Conservation (phyloP, 2,329 filamentous ascomycete genomes). For the Esteya vermicola region DNA sequence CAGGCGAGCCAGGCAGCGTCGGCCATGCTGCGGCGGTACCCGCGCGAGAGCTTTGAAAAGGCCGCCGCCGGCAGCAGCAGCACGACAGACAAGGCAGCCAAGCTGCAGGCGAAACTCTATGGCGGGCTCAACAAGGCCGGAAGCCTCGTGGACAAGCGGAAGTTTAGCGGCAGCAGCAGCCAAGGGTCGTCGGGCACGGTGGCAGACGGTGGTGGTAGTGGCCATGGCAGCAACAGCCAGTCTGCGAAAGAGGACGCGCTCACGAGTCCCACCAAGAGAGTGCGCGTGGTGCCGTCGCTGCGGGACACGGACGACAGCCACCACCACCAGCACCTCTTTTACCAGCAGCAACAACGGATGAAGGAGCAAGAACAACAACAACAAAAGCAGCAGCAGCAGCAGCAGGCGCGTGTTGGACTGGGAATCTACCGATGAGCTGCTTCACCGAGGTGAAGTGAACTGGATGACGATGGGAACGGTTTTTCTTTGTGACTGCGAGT, state of each 20-base stretch:
- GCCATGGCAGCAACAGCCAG: slow-evolving; percentile 17
- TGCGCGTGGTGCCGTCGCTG: slow-evolving; percentile 25
- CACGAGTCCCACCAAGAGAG: slow-evolving; percentile 37
- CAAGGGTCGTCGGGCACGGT: too few relatives aligned
- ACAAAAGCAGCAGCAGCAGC: slow-evolving; percentile 1
- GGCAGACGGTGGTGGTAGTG: slow-evolving; percentile 7
- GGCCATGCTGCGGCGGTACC: slow-evolving; percentile 53
- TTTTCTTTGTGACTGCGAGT: too few relatives aligned
- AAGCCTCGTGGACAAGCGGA: slow-evolving; percentile 30
- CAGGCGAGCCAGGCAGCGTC: slow-evolving; percentile 67
- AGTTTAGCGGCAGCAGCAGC: slow-evolving; percentile 24
- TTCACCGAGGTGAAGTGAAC: slow-evolving; percentile 13
- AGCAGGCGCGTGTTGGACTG: slow-evolving; percentile 27
- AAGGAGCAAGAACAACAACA: too few relatives aligned
- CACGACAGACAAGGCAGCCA: slow-evolving; percentile 28
- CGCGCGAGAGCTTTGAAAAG: slow-evolving; percentile 37
- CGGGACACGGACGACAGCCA: slow-evolving; percentile 18
- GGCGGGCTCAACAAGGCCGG: slow-evolving; percentile 26
- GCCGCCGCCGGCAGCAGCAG: slow-evolving; percentile 24
- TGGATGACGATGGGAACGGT: neutral
- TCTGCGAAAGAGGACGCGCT: slow-evolving; percentile 21
- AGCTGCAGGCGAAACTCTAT: slow-evolving; percentile 37
- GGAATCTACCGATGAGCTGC: slow-evolving; percentile 44
- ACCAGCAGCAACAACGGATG: slow-evolving; percentile 1
- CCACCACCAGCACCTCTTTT: slow-evolving; percentile 6